Base-by-base conservation (phyloP, 768 basidiomycete genomes). In the Suillus subluteus region DNA sequence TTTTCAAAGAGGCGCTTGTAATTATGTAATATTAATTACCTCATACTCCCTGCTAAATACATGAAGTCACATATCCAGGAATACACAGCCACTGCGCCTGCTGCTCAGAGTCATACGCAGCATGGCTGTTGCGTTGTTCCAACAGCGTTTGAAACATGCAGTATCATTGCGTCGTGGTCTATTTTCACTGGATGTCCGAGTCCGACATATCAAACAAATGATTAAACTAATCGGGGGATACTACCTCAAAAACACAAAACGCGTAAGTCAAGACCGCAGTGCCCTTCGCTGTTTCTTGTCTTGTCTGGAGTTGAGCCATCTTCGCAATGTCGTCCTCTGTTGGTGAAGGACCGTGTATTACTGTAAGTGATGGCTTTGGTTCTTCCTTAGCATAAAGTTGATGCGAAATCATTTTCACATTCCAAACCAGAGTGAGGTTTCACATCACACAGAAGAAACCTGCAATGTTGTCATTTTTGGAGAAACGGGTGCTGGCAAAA, bases 401-500 rank as follows among this genome's bases (percentile, higher is more conserved):
- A 61, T 26, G 4, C 12, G 32, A 56, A 35, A 13, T n/a, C 3
- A 35, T 12, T 43, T 18, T 23, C 23, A 30, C 23, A 26, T 40
- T 18, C 12, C 1, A 30, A 61, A 61, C 18, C 41, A 61, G 59
- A 61, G 6, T 41, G 9, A 26, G 18, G 11, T 26, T 41, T 41
- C 16, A 6, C 26, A 26, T 6, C 40, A 12, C 40, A 16, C 37
- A 26, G 7, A 52, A 41, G 38, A 41, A 11, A 59, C 23, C 16
- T 61, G 40, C n/a, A 75, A 74, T 58, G 23, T 76, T 6, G 75
- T 76, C 65, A 63, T 76, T 68, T 76, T 78, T 64, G 76, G 76
- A 65, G 71, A 77, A 15, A 78, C 77, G 1, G 77, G 77, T 8
- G 71, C 73, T 67, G 76, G 76, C 0, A 67, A 77, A 66, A 76